phyloP scores from a whole-genome alignment of 441 rosid genomes.

The Mallotus japonicus region DNA sequence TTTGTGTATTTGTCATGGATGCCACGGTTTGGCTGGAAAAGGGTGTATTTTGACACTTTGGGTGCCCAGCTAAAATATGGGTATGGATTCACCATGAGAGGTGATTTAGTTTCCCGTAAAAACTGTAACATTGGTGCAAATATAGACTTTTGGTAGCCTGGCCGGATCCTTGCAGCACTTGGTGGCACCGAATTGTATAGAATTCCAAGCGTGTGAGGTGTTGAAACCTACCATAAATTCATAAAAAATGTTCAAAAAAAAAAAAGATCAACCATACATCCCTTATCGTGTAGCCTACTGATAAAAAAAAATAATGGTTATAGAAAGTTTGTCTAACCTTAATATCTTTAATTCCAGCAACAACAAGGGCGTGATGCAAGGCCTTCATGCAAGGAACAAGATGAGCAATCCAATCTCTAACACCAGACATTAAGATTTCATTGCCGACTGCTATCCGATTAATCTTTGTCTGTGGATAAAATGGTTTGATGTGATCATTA shows the following conservation, averaged over 20 bases:
- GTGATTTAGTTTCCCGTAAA: slow-evolving; percentile 56
- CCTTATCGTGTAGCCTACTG: too few species aligned
- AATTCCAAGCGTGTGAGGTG: slow-evolving; percentile 70
- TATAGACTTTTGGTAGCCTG: slow-evolving; percentile 47
- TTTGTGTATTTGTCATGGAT: slow-evolving; percentile 47
- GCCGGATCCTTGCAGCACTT: slow-evolving; percentile 51
- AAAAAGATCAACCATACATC: too few species aligned
- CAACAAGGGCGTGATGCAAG: slow-evolving; percentile 34
- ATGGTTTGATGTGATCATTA: slow-evolving; percentile 39
- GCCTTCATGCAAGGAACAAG: slow-evolving; percentile 65
- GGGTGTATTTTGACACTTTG: slow-evolving; percentile 45
- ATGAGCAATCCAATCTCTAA: slow-evolving; percentile 40
- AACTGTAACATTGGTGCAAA: slow-evolving; percentile 61
- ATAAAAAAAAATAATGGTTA: neutral
- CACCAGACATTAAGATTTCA: slow-evolving; percentile 53
- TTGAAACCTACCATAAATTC: slow-evolving; percentile 47
- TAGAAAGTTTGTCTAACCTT: slow-evolving; percentile 25
- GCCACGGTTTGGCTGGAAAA: slow-evolving; percentile 55
- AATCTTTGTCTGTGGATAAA: slow-evolving; percentile 43
- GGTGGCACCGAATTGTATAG: slow-evolving; percentile 59
- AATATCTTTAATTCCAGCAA: slow-evolving; percentile 40
- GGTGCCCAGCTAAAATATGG: slow-evolving; percentile 65
- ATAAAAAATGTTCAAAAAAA: too few species aligned
- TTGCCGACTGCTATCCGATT: slow-evolving; percentile 59
- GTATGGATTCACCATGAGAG: slow-evolving; percentile 80